Evolutionary conservation across 2,329 filamentous ascomycete species (phyloP).

Genomic region (Cucurbitaria berberidis): DNA sequence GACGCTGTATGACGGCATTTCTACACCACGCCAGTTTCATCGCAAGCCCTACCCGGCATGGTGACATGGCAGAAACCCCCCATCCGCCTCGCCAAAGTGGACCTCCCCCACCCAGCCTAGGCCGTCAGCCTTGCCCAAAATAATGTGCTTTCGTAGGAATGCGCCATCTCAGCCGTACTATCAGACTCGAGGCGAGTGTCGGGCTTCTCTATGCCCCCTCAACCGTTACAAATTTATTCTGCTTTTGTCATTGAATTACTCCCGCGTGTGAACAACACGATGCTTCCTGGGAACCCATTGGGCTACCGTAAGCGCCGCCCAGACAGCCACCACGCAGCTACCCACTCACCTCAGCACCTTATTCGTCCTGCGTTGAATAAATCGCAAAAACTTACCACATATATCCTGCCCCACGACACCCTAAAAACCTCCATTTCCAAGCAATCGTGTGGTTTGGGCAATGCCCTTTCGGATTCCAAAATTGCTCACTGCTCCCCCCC

Average conservation of each 20-base stretch:
- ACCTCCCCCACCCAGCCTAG: neutral
- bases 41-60: no score
- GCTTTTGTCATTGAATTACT: neutral
- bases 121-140: slow-evolving; percentile 14
- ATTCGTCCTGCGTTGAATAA: slow-evolving; percentile 2
- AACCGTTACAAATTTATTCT: no score
- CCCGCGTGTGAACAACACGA: slow-evolving; percentile 3
- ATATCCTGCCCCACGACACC: slow-evolving; percentile 3
- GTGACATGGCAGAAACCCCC: slow-evolving; percentile 1
- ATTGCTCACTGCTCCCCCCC: neutral
- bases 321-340: slow-evolving; percentile 10
- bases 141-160: neutral
- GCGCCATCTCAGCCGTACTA: neutral
- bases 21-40: slow-evolving; percentile 5
- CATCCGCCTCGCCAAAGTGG: neutral
- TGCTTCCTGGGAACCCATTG: slow-evolving; percentile 9
- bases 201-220: neutral
- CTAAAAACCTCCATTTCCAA: slow-evolving; percentile 1
- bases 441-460: slow-evolving; percentile 1
- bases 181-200: neutral
- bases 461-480: neutral
- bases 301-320: slow-evolving; percentile 24
- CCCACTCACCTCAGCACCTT: slow-evolving; percentile 16
- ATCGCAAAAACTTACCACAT: neutral
- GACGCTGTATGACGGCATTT: slow-evolving; percentile 14